Base-by-base conservation (phyloP, 768 basidiomycete species). In the Exidia glandulosa region DNA sequence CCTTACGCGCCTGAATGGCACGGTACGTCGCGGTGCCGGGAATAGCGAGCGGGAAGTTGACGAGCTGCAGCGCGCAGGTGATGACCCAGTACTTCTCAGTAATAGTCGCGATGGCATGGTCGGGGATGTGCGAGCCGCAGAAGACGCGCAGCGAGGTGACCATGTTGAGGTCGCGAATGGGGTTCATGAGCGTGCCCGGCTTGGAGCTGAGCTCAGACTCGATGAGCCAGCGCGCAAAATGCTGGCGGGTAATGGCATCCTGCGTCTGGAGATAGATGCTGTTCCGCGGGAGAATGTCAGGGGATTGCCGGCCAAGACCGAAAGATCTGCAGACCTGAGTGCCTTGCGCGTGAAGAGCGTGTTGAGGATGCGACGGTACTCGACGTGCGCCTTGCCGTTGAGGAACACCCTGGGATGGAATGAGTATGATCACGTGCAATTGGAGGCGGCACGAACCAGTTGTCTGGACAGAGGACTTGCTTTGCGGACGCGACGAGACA, bases 1-100 rank as follows among this genome's bases (percentile, higher is more conserved):
- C 76, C 70, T 95, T 96, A 69, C 94, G 85, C 2, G 92, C 88
- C 72, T 94, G 86, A 64, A 93, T 86, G 2, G 95, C 96, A 65
- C 85, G 88, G 74, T 88, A 98, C 59, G 98, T 84, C 70, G 98
- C 98, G 37, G 96, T 98, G 31, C 96, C 96, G 23, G 96, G 96
- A 36, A 96, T 67, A 16, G 95, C 86, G 62, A 98, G 74, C 16
- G 96, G 96, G 77, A 99, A 98, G 78, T 99, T 99, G 78, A 99
- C 96, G 59, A 99, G 87, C 71, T 99, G 92, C 45, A 99, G 86
- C 2, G 96, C 91, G 65, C 84, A 77, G 6, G 96, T 98, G 73
- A 99, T 96, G 61, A 80, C 78, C 95, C 95, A 98, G 76, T 98
- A 98, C 69, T 92, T 93, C 64, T 90, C 86, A 68, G 82, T 87